Evolutionary conservation across 108 stramenopile species (phyloP), one percentile per base, ranked within the genome.

Genomic region (Mediolabrus comicus): DNA sequence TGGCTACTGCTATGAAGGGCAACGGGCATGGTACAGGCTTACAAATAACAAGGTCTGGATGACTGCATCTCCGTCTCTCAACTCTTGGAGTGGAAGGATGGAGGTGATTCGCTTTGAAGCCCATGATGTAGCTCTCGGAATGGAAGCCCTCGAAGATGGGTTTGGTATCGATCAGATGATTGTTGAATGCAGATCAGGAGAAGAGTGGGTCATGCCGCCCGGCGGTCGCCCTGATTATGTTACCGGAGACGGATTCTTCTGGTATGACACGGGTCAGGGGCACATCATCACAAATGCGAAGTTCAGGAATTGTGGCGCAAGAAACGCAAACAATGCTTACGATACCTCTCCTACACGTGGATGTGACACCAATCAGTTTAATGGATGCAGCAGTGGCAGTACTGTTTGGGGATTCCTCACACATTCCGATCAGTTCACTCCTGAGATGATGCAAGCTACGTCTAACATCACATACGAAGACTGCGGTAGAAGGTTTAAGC

Each of bases 261-360:
- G 79, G 79, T 80, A 80, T 53, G 79, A 80, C 32, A 80, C 79
- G 3, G 69, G 56, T 36, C 73, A 75, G 74, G 74, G 70, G 35
- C 79, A 80, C 43, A 80, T 80, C 61, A 75, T 80, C 9, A 70
- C 79, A 6, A 25, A 64, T n/a, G 13, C 69, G 4, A 62, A 30
- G 3, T 80, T 80, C 32, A 31, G 62, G n/a, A 75, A 80, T 53
- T 80, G 79, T 71, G 79, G 79, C 9, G 72, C 57, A 17, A 35
- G 78, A 4, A 58, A 61, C 3, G 34, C 32, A 12, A 68, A 54
- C 34, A 54, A 79, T 54, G 66, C 72, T 28, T 79, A 79, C 66
- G 67, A 74, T 54, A 65, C 61, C 46, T 60, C 61, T 7, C 43
- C 69, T 24, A 53, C 57, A 24, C 32, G 74, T 26, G 79, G 79